These are phyloP conservation scores for Malus hybrid DNA, from an alignment of 331 rosid species.

Conservation along the genomic window DNA sequence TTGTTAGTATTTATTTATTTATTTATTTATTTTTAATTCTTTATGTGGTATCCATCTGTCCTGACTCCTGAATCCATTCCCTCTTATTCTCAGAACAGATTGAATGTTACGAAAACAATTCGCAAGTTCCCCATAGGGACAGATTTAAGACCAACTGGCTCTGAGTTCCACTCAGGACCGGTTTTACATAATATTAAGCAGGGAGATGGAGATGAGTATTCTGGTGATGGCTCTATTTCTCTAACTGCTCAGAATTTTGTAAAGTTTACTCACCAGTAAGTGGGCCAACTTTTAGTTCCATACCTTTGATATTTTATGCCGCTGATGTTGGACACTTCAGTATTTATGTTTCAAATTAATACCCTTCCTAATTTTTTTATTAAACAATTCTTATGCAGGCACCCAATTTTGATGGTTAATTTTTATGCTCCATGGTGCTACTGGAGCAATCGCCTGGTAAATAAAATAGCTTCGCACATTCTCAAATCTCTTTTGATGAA, in stretches of 20 bases:
- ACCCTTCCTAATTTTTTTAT: conserved; percentile 1
- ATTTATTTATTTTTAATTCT: too few species aligned
- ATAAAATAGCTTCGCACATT: conserved; percentile 5
- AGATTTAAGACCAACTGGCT: conserved; percentile 57
- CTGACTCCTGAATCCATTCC: conserved; percentile 37
- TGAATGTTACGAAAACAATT: conserved; percentile 82
- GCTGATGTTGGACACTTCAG: background rate
- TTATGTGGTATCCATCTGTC: background rate
- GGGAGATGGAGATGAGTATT: conserved; percentile 59
- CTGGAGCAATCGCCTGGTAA: conserved; percentile 94
- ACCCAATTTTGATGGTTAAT: conserved; percentile 58
- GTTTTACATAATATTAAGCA: conserved; percentile 47
- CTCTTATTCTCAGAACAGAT: conserved; percentile 68
- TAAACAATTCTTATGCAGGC: conserved; percentile 38
- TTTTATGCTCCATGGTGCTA: conserved; percentile 93
- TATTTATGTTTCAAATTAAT: background rate
- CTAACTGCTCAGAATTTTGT: conserved; percentile 51
- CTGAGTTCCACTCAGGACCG: conserved; percentile 59
- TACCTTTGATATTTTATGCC: conserved; percentile 1
- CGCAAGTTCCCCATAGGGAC: conserved; percentile 72
- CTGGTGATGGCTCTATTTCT: conserved; percentile 47
- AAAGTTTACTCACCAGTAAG: conserved; percentile 59
- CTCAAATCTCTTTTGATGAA: background rate
- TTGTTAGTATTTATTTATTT: background rate
- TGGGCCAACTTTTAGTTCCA: conserved; percentile 19